A percentile compares a stretch with the other conserved stretches of the same genome.
These are phyloP conservation scores for Camelina sativa DNA, from an alignment of 345 rosid species.

Conservation along the genomic window DNA sequence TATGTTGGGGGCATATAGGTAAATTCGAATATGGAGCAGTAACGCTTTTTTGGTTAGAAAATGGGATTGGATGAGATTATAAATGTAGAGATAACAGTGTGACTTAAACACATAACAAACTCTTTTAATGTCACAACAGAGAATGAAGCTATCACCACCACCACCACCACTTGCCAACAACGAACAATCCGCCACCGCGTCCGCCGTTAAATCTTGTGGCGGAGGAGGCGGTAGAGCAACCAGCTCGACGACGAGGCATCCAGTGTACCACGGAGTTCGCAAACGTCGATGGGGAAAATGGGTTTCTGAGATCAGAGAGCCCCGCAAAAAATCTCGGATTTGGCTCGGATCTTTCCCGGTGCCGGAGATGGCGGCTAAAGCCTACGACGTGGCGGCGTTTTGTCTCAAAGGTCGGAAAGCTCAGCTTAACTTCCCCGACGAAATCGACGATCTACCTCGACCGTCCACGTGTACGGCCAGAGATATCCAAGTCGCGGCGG, in stretches of 20 bases:
- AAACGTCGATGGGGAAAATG: slow-evolving; percentile 92
- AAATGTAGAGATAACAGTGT: slow-evolving; percentile 37
- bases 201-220: slow-evolving; percentile 40
- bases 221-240: slow-evolving; percentile 27
- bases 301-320: slow-evolving; percentile 94
- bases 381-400: slow-evolving; percentile 80
- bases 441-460: slow-evolving; percentile 60
- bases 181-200: slow-evolving; percentile 37
- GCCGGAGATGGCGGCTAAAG: slow-evolving; percentile 93
- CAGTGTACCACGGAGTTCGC: slow-evolving; percentile 71
- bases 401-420: slow-evolving; percentile 79
- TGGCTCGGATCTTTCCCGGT: slow-evolving; percentile 85
- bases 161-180: slow-evolving; percentile 49
- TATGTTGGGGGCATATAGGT: slow-evolving; percentile 20
- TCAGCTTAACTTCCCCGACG: slow-evolving; percentile 80
- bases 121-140: slow-evolving; percentile 42
- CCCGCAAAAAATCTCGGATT: slow-evolving; percentile 78
- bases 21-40: neutral
- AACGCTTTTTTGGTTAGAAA: slow-evolving; percentile 23
- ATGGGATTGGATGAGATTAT: slow-evolving; percentile 27
- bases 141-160: slow-evolving; percentile 47
- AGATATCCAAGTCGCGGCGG: slow-evolving; percentile 80
- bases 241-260: slow-evolving; percentile 55
- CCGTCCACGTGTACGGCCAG: slow-evolving; percentile 66
- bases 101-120: slow-evolving; percentile 34